A percentile compares a stretch with the other conserved stretches of the same genome.
Conservation (phyloP, 495 filamentous ascomycete species). For the Xylaria venustula region DNA sequence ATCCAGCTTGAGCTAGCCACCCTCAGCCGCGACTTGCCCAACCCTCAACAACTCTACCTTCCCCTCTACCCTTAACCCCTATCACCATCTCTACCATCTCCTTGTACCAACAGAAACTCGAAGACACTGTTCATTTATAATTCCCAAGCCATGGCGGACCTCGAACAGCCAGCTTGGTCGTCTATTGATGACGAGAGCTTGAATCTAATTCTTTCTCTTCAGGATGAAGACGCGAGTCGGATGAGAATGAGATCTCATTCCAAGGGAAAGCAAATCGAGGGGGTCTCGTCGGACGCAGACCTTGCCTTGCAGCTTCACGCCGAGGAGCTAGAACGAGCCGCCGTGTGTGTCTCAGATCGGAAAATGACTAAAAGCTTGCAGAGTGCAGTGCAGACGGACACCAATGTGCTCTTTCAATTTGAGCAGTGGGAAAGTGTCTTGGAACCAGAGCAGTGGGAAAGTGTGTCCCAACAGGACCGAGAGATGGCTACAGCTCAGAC, state of each 20-base stretch:
- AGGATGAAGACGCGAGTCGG: conserved; percentile 29
- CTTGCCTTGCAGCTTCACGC: conserved; percentile 27
- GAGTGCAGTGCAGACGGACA: conserved; percentile 30
- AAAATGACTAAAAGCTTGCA: conserved; percentile 34
- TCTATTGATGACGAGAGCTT: conserved; percentile 13
- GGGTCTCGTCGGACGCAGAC: conserved; percentile 25
- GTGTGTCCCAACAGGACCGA: conserved; percentile 21
- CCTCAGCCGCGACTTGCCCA: too few relatives aligned
- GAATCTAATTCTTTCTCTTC: conserved; percentile 21
- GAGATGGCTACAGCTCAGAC: background rate
- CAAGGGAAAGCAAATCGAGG: conserved; percentile 35
- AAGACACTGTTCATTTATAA: background rate
- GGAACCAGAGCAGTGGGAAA: conserved; percentile 19
- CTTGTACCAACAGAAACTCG: background rate
- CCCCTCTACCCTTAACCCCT: background rate
- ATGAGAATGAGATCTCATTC: conserved; percentile 14
- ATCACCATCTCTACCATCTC: background rate
- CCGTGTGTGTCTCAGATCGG: conserved; percentile 20
- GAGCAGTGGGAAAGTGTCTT: conserved; percentile 18
- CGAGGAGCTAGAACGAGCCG: conserved; percentile 24
- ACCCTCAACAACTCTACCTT: too few relatives aligned
- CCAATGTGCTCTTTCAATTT: conserved; percentile 17
- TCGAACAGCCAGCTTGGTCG: background rate
- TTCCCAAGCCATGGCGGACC: background rate
- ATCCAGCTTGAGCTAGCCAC: too few relatives aligned